Conservation (phyloP, 495 filamentous ascomycete species). For the Lophiotrema nucula region DNA sequence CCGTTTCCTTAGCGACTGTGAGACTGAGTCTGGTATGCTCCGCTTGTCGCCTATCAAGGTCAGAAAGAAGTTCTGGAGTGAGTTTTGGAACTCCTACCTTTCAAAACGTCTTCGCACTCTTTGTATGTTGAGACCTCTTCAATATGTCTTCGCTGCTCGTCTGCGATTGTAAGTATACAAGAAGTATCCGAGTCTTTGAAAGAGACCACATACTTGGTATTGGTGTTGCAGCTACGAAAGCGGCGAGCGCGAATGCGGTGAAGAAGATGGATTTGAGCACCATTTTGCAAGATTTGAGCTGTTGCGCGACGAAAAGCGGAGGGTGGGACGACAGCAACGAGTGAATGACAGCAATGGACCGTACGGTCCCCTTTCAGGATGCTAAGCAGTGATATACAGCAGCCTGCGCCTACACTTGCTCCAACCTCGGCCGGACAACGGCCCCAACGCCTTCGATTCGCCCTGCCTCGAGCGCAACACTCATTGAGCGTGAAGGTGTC, state of each 20-base stretch:
- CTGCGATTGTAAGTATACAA: background rate
- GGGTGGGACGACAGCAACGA: background rate
- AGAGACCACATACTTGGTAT: background rate
- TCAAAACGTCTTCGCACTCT: background rate
- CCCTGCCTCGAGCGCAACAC: too few relatives aligned
- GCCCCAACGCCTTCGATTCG: too few relatives aligned
- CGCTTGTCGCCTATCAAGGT: too few relatives aligned
- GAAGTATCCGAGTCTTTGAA: background rate
- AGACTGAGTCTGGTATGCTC: too few relatives aligned
- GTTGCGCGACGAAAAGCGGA: background rate
- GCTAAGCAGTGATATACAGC: background rate
- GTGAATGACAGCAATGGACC: background rate
- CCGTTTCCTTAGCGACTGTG: too few relatives aligned
- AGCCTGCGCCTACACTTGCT: too few relatives aligned
- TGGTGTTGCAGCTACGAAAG: background rate
- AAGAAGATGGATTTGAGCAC: background rate
- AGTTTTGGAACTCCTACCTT: background rate
- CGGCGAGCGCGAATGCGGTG: background rate
- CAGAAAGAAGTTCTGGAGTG: too few relatives aligned
- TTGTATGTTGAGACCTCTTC: background rate
- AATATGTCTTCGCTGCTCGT: background rate
- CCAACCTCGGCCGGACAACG: too few relatives aligned
- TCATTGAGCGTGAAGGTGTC: too few relatives aligned
- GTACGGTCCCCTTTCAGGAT: background rate
- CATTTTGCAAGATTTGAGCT: background rate